Evolutionary conservation across 2,329 filamentous ascomycete species (phyloP), one percentile per base, ranked within the genome.

Genomic region (Periconia macrospinosa): DNA sequence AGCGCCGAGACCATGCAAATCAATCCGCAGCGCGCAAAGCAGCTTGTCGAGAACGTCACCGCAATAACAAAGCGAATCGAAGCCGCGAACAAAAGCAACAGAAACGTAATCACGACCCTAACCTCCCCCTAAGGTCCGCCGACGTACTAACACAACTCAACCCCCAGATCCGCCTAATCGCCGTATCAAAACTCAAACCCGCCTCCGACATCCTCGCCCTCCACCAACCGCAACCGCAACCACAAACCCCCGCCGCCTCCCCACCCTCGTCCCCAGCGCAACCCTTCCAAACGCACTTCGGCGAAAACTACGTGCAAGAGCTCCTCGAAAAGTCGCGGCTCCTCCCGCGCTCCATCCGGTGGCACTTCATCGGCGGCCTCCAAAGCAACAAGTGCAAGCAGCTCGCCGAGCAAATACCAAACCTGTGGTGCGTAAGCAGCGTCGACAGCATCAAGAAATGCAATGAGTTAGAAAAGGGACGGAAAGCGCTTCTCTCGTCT

Each of bases 351-450:
- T 83, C 81, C 33, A 89, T 99, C 61, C 83, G 83, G 65, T 99
- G 94, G 94, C 94, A 99, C 75, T 97, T 97, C 75, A 99, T 97
- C 71, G 94, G 94, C 40, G 91, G 90, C 0, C 78, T 99, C 40
- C 94, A 99, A 76, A 92, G 90, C 14, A 95, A 92, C 63, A 96
- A 97, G 79, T 96, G 92, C 82, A 92, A 91, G 66, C 84, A 85
- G 42, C 83, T 99, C 10, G 91, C 92, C 2, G 81, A 86, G 66
- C 86, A 89, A 66, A 90, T 97, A 58, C 88, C 89, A 27, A 96
- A 95, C 66, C 84, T 99, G 43, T 96, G 88, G 83, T 91, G 89
- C 67, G 92, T 99, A 23, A 94, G 92, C 67, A 95, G 90, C 67
- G 86, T 99, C 45, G 94, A 99, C 75, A 86, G 84, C 11, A 74